These are phyloP conservation scores for Globisporangium lucens DNA, from an alignment of 352 stramenopile genomes.

Conservation along the genomic window DNA sequence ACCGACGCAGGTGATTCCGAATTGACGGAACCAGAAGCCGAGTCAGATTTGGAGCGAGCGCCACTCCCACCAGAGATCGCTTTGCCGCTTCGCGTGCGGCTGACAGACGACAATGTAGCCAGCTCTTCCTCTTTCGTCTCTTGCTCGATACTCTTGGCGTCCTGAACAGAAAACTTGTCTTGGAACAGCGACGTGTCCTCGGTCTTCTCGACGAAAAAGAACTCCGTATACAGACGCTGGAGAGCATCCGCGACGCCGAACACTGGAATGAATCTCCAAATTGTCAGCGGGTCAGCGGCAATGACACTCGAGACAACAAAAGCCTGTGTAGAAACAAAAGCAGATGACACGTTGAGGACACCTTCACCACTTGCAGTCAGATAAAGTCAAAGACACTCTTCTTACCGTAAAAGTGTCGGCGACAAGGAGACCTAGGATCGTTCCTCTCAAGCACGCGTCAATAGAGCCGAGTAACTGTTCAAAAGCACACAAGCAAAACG, in stretches of 20 bases:
- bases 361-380: not conserved
- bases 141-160: conserved; percentile 8
- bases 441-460: conserved; percentile 77
- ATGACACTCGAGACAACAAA: conserved; percentile 86
- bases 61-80: conserved; percentile 12
- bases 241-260: conserved; percentile 79
- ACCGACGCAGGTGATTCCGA: not conserved
- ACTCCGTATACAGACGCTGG: conserved; percentile 71
- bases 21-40: not conserved
- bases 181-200: conserved; percentile 65
- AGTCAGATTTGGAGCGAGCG: not conserved
- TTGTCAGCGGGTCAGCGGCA: conserved; percentile 52
- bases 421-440: conserved; percentile 78
- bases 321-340: conserved; percentile 30
- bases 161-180: conserved; percentile 54
- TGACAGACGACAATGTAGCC: conserved; percentile 5
- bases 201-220: conserved; percentile 61
- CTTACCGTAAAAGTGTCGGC: conserved; percentile 76
- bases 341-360: not conserved
- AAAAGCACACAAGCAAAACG: conserved; percentile 10
- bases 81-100: conserved; percentile 21
- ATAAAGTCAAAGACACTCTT: not conserved
- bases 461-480: conserved; percentile 74
- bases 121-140: conserved; percentile 6
- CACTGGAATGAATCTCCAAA: conserved; percentile 77